Base-by-base conservation (phyloP, 306 rosid species). In the Parietaria judaica region DNA sequence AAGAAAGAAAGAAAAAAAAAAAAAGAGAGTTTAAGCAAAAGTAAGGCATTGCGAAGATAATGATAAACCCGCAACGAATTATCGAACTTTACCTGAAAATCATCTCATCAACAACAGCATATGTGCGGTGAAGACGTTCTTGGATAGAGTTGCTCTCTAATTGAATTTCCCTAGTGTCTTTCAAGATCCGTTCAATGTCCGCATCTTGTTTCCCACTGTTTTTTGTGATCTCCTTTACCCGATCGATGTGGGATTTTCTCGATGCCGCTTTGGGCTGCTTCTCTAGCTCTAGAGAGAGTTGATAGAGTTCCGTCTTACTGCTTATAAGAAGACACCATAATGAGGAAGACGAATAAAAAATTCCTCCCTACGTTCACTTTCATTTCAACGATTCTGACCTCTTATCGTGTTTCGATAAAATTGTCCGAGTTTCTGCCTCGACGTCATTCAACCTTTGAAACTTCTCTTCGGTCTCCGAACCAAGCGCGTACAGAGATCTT, bases 141-240 rank as follows among this genome's bases (percentile, higher is more conserved):
- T 73, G 96, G 64, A 88, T 88, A 17, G 81, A 84, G 52, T 88
- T 92, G 76, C 90, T 88, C 75, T 88, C 95, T 55, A 92, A 63
- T 58, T 88, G 99, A 75, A 92, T 82, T 80, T 79, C 94, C 79
- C 99, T 75, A 12, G 95, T 92, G 69, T 88, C 88, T 71, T 81
- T 84, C 61, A 92, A 72, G 63, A 92, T 92, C 61, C 75, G 76
- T 61, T 84, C 88, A 36, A 92, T 78, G 73, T 84, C 99, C 48
- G 84, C 79, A 54, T 88, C 95, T 78, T 88, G 98, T 67, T 92
- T 92, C 72, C 82, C 64, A 51, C 88, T 82, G 66, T 85, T 92
- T 65, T 92, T 92, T 3, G 95, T 79, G 58, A 86, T 88, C 78
- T 86, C 99, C 74, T 86, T 78, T 17, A 86, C 83, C 56, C 90